These are phyloP conservation scores for Byssochlamys sp. DNA, from an alignment of 2,329 filamentous ascomycete species.

Conservation along the genomic window DNA sequence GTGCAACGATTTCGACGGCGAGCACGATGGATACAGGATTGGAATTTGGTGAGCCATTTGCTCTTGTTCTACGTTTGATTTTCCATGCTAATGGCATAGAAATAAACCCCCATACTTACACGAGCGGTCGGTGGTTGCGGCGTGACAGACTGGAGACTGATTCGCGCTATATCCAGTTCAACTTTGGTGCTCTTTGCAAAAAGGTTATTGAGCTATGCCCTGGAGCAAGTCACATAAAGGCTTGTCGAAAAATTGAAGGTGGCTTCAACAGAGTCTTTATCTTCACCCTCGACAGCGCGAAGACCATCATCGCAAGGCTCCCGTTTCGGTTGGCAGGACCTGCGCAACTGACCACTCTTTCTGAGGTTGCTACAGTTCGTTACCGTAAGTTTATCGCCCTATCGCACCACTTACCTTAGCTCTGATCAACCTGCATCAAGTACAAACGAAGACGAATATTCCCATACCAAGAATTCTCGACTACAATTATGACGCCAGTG, in stretches of 20 bases:
- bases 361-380: slow-evolving; percentile 38
- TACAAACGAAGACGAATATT: slow-evolving; percentile 28
- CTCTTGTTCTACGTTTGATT: too few species aligned
- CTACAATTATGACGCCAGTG: slow-evolving; percentile 30
- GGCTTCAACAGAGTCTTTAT: slow-evolving; percentile 38
- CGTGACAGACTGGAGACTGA: slow-evolving; percentile 26
- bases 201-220: slow-evolving; percentile 29
- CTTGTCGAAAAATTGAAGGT: slow-evolving; percentile 36
- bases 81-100: too few species aligned
- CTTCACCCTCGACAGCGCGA: slow-evolving; percentile 30
- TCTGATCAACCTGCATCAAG: slow-evolving; percentile 13
- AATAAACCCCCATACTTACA: slow-evolving; percentile 22
- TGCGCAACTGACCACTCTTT: slow-evolving; percentile 27
- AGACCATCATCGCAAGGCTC: slow-evolving; percentile 32
- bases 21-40: too few species aligned
- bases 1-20: too few species aligned
- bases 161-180: slow-evolving; percentile 30
- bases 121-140: slow-evolving; percentile 30
- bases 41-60: too few species aligned
- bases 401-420: background rate
- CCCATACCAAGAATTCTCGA: slow-evolving; percentile 36
- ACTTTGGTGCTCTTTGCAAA: slow-evolving; percentile 31
- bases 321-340: slow-evolving; percentile 33
- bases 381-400: slow-evolving; percentile 24
- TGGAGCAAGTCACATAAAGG: slow-evolving; percentile 22